Base-by-base conservation (phyloP, 768 basidiomycete species). In the Suillus bovinus region DNA sequence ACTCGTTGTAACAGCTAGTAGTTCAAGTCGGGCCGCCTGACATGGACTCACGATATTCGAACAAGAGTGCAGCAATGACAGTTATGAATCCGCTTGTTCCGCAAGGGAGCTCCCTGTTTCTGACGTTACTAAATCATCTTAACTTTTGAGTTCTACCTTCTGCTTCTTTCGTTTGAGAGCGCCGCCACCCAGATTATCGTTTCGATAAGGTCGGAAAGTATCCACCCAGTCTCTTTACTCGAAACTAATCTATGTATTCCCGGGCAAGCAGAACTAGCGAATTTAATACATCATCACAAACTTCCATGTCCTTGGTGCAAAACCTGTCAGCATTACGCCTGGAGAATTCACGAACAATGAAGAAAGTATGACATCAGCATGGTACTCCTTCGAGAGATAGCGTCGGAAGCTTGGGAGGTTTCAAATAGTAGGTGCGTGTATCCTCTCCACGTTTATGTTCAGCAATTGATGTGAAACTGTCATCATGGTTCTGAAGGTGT, bases 281-380 rank as follows among this genome's bases (percentile, higher is more conserved):
- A 58, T 66, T 69, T 36, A 73, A 74, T 8, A 72, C 76, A 5
- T 78, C 80, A 1, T 79, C 82, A 17, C 74, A 79, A 50, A 79
- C 82, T 0, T 81, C 86, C 1, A 74, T 88, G 8, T 78, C 86
- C 1, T 71, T 84, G 20, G 82, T 86, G 1, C 83, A 86, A 62
- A 79, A 76, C 29, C 80, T 91, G 13, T 80, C 89, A 0, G 71
- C 77, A 6, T 80, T 92, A 5, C 87, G 90, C 2, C 78, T 90
- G 0, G 71, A 80, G 0, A 84, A 92, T 63, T 88, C 87, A 0
- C 78, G 78, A 8, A 76, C 91, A 0, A 80, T 91, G 2, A 88
- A 91, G 66, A 84, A 89, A 38, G n/a, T 83, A 89, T 36, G 89
- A 89, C 1, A 77, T 84, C 0, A 84, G 80, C 27, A 62, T 71